Conservation (phyloP, 192 early-diverging fungal genomes). For the Phlyctochytrium planicorne region DNA sequence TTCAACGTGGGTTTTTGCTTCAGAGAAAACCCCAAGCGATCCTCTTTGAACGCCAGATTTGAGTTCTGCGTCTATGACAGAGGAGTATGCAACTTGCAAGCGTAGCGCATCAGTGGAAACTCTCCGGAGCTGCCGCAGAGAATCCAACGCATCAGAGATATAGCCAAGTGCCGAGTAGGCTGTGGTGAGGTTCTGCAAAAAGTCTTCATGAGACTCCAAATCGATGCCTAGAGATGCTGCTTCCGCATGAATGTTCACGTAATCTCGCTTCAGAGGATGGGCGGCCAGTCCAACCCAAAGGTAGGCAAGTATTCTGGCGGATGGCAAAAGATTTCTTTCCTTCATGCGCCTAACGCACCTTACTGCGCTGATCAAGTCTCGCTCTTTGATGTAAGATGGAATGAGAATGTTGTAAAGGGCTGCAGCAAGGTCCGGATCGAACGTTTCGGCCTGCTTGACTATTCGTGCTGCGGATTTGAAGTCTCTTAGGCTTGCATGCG, state of each 20-base stretch:
- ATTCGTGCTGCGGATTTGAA: not conserved
- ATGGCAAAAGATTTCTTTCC: not conserved
- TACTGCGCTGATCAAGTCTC: not conserved
- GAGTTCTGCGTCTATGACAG: slow-evolving; percentile 10
- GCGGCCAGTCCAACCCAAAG: not conserved
- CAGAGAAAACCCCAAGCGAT: not conserved
- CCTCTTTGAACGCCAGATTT: not conserved
- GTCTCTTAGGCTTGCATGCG: not conserved
- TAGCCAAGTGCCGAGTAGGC: not conserved
- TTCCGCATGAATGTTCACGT: not conserved
- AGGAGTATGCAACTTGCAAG: slow-evolving; percentile 9
- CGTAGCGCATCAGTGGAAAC: slow-evolving; percentile 3
- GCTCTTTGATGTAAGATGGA: not conserved
- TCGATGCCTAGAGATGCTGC: not conserved
- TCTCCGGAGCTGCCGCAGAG: not conserved
- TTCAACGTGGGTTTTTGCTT: not conserved
- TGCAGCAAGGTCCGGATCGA: not conserved
- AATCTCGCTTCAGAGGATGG: not conserved
- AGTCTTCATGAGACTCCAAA: not conserved
- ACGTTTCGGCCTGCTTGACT: not conserved
- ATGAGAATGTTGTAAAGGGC: not conserved
- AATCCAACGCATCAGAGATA: not conserved
- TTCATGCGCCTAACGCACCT: not conserved
- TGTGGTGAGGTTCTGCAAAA: not conserved
- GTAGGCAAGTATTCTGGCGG: not conserved